Base-by-base conservation (phyloP, 208 protist species). In the Crithidia acanthocephali region DNA sequence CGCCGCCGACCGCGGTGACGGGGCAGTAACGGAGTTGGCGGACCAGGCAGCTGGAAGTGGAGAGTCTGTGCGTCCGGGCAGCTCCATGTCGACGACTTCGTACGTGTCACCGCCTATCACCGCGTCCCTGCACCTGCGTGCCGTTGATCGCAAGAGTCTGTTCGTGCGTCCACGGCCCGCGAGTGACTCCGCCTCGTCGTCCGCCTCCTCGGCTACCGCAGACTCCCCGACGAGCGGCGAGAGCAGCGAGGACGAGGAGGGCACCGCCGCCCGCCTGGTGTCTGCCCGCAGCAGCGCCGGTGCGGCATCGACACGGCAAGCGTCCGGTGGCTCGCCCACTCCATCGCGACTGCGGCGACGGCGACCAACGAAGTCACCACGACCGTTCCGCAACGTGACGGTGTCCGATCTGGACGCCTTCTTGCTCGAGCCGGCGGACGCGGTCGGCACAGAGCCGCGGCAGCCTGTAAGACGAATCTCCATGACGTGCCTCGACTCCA, bases 121-220 rank as follows among this genome's bases (percentile, higher is more conserved):
- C 3, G 42, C 44, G 25, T 53, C 71, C 0, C 30, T 62, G 33
- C 62, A 57, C 18, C 47, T 69, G 18, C 52, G 62, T 2, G 42
- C 45, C 45, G 53, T 63, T 25, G 56, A 25, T 55, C 63, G 58
- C 45, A 76, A 76, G 47, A 6, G 35, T 11, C 71, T 76, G 18
- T 69, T 69, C 13, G 71, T 52, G 25, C 71, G 71, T 58, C 71
- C 60, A 1, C 71, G 71, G 9, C 11, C 71, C 22, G 53, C n/a
- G 18, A 76, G 62, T 30, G 27, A 58, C 57, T 50, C 50, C 13
- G n/a, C 33, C 40, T 55, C 55, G 0, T 40, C 11, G n/a, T 60
- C 55, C 18, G 25, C 55, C 16, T 40, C 55, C 13, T 40, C 20
- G n/a, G 40, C 40, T 59, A 16, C 37, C 50, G 35, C 37, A 13